Base-by-base conservation (phyloP, 192 early-diverging fungal species). In the Paraglomus occultum region DNA sequence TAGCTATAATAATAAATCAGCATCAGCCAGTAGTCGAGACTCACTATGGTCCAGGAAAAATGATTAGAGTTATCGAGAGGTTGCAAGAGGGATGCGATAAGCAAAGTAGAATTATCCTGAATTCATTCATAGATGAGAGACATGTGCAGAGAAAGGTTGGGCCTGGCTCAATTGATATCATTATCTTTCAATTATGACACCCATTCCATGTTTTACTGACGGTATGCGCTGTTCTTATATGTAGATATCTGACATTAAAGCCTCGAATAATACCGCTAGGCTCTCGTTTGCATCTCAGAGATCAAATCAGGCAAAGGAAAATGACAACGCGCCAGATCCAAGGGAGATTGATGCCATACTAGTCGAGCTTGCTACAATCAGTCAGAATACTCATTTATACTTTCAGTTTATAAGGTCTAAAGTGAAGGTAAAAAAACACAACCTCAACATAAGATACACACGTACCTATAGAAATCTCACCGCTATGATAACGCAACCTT, bases 31-130 rank as follows among this genome's bases (percentile, higher is more conserved):
- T 95, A 2, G 89, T 99, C 4, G 86, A 94, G 67, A 76, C 83
- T 8, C 83, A 91, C 65, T 97, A 95, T 78, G 97, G 97, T 2
- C 79, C 85, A 5, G 94, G 96, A 9, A 87, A 87, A 42, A 93
- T 96, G 87, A 72, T 96, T 23, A 84, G 92, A 38, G 86, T 97
- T 8, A 93, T 97, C 49, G 90, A 93, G 76, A 73, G 89, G 20
- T 72, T 99, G 48, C 93, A 99, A 77, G 87, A 92, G 71, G 94
- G 97, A 71, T 89, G 87, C 8, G 93, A 96, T 65, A 83, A 83
- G 42, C 92, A 94, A 44, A 91, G 88, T 39, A 71, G 73, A 18
- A 86, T 87, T 66, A 84, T 96, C 20, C 55, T 99, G 22, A 89
- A 94, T 64, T 79, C 83, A 17, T 96, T 97, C 73, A 78, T 84